phyloP scores from a whole-genome alignment of 306 rosid species.

The Quercus rubra region DNA sequence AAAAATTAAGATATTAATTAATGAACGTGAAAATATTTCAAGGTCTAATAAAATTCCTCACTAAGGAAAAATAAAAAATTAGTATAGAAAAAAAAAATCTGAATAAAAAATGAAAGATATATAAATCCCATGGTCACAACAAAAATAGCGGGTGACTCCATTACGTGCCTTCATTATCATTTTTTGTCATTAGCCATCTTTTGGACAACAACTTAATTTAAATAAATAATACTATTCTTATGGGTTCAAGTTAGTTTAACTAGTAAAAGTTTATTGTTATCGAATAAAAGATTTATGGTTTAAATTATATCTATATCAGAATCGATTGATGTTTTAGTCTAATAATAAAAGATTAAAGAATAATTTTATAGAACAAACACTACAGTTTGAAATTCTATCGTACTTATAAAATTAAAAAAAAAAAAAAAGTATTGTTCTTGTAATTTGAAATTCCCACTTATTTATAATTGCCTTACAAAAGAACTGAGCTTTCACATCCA shows the following conservation, averaged over 20 bases:
- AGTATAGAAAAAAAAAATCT: too few species aligned
- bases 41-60: background rate
- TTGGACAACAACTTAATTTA: background rate
- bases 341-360: too few species aligned
- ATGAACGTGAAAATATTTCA: background rate
- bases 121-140: background rate
- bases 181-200: background rate
- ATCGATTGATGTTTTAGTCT: too few species aligned
- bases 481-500: background rate
- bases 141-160: background rate
- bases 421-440: too few species aligned
- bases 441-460: too few species aligned
- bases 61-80: too few species aligned
- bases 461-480: background rate
- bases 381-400: too few species aligned
- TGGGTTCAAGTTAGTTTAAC: too few species aligned
- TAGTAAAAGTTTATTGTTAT: too few species aligned
- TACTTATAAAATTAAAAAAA: too few species aligned
- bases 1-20: background rate
- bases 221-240: background rate
- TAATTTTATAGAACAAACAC: fast-evolving
- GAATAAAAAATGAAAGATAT: background rate
- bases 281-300: too few species aligned
- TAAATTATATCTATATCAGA: too few species aligned
- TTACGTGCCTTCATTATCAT: background rate